Evolutionary conservation across 2,329 filamentous ascomycete species (phyloP), one percentile per base, ranked within the genome.

Genomic region (Fonsecaea erecta): DNA sequence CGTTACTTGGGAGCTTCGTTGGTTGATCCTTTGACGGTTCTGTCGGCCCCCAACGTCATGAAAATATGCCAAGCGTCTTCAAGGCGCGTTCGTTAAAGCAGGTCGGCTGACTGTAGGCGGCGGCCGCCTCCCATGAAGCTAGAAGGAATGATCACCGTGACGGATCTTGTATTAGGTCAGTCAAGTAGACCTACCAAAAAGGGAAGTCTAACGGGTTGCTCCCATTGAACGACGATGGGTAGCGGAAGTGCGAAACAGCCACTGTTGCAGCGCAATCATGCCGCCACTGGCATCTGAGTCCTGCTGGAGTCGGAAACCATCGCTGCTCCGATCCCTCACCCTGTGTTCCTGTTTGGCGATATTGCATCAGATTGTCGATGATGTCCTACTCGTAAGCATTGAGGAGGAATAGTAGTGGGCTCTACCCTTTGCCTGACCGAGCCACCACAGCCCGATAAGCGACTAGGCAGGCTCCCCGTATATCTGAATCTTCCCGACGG

Each of bases 401-500:
- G 43, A 24, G 18, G 24, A 24, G n/a, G n/a, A n/a, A n/a, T n/a
- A n/a, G 9, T 48, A 6, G 18, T 16, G 18, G 43, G 18, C 43
- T 24, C 1, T 48, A 48, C 43, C 18, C 18, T 48, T 12, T 48
- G 43, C 18, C 21, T 48, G 43, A 9, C 18, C 21, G 43, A 48
- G 43, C 12, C 43, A 24, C 11, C 6, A 0, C 8, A 7, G 16
- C n/a, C 18, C 5, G 43, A 48, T 48, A 48, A 48, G 43, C 43
- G 43, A 48, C 43, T 48, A 48, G 43, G 43, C 21, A n/a, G n/a
- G n/a, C n/a, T n/a, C n/a, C n/a, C n/a, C n/a, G n/a, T 48, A 11
- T 24, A 24, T 8, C 43, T 48, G 43, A 24, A 48, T 48, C 43
- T 48, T 7, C 21, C 9, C 43, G 43, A 24, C 4, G 18, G 18